phyloP scores from a whole-genome alignment of 75 land plant species.

The Adiantum capillusveneris region DNA sequence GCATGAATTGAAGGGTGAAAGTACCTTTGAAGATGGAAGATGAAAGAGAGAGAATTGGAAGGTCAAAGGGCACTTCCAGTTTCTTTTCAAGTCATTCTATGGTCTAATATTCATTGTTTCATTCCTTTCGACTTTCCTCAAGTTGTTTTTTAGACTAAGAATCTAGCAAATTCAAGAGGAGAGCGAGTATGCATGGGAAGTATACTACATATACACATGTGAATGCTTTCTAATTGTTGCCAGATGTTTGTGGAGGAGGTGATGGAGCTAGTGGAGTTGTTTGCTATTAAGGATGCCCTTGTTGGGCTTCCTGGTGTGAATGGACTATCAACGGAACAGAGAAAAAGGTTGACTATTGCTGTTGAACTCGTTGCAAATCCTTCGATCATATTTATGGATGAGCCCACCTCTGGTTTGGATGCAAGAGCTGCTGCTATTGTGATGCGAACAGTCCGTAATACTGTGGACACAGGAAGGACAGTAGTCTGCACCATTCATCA shows the following conservation, averaged over 20 bases:
- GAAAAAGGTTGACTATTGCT: constrained; percentile 52
- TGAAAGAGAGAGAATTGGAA: too few species aligned
- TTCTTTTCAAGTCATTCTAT: too few species aligned
- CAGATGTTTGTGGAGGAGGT: constrained; percentile 45
- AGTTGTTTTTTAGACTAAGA: too few species aligned
- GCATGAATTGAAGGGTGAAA: too few species aligned
- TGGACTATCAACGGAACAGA: constrained; percentile 57
- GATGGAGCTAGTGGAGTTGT: constrained; percentile 53
- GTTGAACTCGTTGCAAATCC: constrained; percentile 61
- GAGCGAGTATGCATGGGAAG: background rate
- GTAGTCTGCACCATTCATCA: constrained; percentile 73
- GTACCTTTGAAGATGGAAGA: too few species aligned
- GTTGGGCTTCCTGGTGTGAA: constrained; percentile 54
- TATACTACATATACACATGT: too few species aligned
- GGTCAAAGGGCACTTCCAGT: too few species aligned
- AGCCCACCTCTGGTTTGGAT: constrained; percentile 58
- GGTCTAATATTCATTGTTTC: too few species aligned
- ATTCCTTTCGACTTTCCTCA: too few species aligned
- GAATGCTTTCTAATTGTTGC: too few species aligned
- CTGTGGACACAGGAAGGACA: constrained; percentile 55
- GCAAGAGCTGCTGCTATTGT: constrained; percentile 62
- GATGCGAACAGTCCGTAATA: constrained; percentile 53
- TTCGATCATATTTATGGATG: constrained; percentile 59
- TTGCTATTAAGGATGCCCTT: constrained; percentile 27
- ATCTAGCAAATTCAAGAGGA: background rate